Evolutionary conservation across 208 protist genomes (phyloP), one percentile per base, ranked within the genome.

Genomic region (Leishmania major): DNA sequence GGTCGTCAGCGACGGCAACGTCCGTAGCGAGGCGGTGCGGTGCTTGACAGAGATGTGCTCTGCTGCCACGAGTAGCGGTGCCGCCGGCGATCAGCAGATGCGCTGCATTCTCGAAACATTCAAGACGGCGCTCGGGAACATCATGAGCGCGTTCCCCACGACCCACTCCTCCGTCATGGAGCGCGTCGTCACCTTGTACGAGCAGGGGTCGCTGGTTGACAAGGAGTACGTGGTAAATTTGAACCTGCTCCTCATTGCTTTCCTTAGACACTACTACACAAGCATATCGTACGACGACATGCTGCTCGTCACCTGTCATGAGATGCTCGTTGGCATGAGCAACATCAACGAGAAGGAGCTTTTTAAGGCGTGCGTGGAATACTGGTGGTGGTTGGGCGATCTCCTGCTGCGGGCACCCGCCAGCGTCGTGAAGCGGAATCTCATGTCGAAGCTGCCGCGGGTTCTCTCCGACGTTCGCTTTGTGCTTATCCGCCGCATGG

Each of bases 281-380:
- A 66, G 93, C n/a, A 91, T 99, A 49, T 94, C 99, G 55, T 95
- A 95, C 73, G 88, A 97, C 78, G 87, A 95, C 80, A 67, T 94
- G 13, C 78, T 98, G 53, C 86, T 98, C 43, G 57, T 95, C 66
- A 83, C 91, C 11, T 94, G 83, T 11, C 97, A 99, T 86, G 87
- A 95, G 76, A 96, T 99, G 83, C 81, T 99, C 0, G 89, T 99
- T 3, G 87, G 95, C 11, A 99, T 99, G 84, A 99, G 96, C 70
- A 85, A 96, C 78, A 97, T 99, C n/a, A 88, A 98, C 37, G 98
- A 99, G 47, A 95, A 96, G 75, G 98, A 99, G 81, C 88, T 99
- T 31, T 99, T 99, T 88, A 99, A 99, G 92, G 98, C 99, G 43
- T 99, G 98, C 88, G 92, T 99, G n/a, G 99, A 99, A 81, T 99